Percentiles rank a stretch among this genome's conserved stretches.
These are phyloP conservation scores for Aspergillaceae sp. DNA, from an alignment of 2,329 filamentous ascomycete genomes.

Conservation along the genomic window DNA sequence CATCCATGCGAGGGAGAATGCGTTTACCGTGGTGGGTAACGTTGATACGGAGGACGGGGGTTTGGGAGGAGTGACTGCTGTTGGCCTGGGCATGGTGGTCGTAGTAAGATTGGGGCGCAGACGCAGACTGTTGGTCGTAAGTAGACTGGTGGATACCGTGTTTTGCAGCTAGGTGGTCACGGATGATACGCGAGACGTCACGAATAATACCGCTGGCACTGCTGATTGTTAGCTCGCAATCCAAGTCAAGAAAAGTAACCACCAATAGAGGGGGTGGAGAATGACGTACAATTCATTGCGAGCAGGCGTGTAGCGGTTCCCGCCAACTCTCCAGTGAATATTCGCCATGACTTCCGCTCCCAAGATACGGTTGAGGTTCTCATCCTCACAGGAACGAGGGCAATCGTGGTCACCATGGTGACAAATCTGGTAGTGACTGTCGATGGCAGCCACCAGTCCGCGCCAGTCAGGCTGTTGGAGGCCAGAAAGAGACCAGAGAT, in stretches of 20 bases:
- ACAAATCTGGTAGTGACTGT: conserved; percentile 35
- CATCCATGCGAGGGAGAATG: conserved; percentile 29
- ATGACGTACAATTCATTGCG: conserved; percentile 35
- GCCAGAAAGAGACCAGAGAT: conserved; percentile 33
- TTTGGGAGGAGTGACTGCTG: conserved; percentile 3
- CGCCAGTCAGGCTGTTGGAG: conserved; percentile 35
- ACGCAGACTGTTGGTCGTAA: conserved; percentile 5
- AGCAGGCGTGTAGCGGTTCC: conserved; percentile 18
- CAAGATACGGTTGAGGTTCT: conserved; percentile 29
- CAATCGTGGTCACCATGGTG: conserved; percentile 30
- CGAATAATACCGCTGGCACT: conserved; percentile 36
- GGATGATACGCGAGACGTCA: conserved; percentile 35
- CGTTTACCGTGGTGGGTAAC: conserved; percentile 33
- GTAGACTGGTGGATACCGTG: conserved; percentile 8
- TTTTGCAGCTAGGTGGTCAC: conserved; percentile 24
- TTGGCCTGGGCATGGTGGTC: conserved; percentile 1
- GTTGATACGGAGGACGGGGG: conserved; percentile 28
- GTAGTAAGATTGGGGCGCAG: conserved; percentile 5
- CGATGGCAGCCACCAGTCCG: conserved; percentile 36
- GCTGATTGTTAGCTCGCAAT: conserved; percentile 12
- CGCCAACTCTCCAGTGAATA: conserved; percentile 31
- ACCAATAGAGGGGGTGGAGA: neutral
- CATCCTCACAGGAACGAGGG: conserved; percentile 23
- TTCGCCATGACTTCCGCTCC: conserved; percentile 22
- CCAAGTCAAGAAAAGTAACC: neutral